Evolutionary conservation across 2,329 filamentous ascomycete genomes (phyloP), one percentile per base, ranked within the genome.

Genomic region (Hypoxylon sp.): DNA sequence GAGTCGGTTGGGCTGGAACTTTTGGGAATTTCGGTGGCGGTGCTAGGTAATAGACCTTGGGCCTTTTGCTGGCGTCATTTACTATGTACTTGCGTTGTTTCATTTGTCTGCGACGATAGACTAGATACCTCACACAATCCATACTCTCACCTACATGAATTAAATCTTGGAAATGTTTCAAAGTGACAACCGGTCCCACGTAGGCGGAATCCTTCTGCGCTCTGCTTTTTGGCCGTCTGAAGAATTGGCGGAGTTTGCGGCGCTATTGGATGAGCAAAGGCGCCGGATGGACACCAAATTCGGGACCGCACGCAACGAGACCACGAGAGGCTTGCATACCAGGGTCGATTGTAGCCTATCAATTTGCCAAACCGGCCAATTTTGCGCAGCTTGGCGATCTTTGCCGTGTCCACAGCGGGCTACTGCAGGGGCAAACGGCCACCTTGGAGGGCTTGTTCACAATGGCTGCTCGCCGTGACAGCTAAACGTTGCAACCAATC

Each of bases 401-500:
- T 67, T 56, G 28, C 40, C 38, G 38, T 38, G 18, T 44, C 45
- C 33, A 36, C 30, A 11, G n/a, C 22, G 42, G 33, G 44, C 58
- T 62, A 59, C 58, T 60, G 60, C 60, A 67, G 64, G 64, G 60
- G 55, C 30, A 12, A 58, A 53, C 40, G 61, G 54, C n/a, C n/a
- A 46, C 28, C n/a, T 46, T 18, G 12, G 46, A 45, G 26, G 26
- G 32, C 44, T 57, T 45, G 30, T 62, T n/a, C 38, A 40, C 45
- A n/a, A 55, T 55, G 51, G 51, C 20, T 2, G 24, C 7, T 26
- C 14, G 24, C 22, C 44, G 36, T 30, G 16, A 8, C 3, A 45
- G 30, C 22, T 18, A 44, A 33, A n/a, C 40, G n/a, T 20, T 18
- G 30, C 44, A 55, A 16, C 33, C 32, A 50, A 42, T 33, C 28